Percentiles rank a stretch among this genome's conserved stretches.
phyloP scores from a whole-genome alignment of 768 basidiomycete species.

The Glaciozyma martinii region DNA sequence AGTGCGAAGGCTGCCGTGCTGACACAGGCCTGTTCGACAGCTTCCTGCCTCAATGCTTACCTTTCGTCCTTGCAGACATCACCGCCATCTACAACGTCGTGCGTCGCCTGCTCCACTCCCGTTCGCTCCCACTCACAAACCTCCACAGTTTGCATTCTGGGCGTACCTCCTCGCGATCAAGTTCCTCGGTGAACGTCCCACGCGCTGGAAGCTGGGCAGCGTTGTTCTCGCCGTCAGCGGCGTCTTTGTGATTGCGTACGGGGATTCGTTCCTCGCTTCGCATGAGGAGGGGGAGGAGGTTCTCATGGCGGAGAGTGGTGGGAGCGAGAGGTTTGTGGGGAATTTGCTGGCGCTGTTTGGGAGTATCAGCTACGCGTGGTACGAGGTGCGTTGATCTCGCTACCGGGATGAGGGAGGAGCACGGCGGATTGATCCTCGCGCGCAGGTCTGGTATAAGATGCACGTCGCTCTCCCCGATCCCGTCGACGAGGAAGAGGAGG shows the following conservation, averaged over 20 bases:
- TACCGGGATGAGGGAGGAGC: not conserved
- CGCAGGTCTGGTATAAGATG: slow-evolving; percentile 33
- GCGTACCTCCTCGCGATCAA: slow-evolving; percentile 73
- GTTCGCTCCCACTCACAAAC: slow-evolving; percentile 39
- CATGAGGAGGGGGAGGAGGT: slow-evolving; percentile 8
- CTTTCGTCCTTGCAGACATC: slow-evolving; percentile 3
- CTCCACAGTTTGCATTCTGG: slow-evolving; percentile 80
- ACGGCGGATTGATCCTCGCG: not conserved
- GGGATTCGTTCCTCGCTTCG: slow-evolving; percentile 35
- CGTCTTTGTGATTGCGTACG: slow-evolving; percentile 71
- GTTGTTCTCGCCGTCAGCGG: slow-evolving; percentile 74
- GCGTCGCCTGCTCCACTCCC: slow-evolving; percentile 6
- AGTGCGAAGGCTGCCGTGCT: no score
- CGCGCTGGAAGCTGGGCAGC: slow-evolving; percentile 55
- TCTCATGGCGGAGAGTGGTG: slow-evolving; percentile 28
- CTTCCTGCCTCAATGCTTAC: no score
- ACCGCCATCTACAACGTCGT: slow-evolving; percentile 31
- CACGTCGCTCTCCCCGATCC: slow-evolving; percentile 24
- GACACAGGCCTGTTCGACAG: no score
- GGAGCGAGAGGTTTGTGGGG: slow-evolving; percentile 17
- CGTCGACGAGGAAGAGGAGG: slow-evolving; percentile 20
- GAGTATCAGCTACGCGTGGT: slow-evolving; percentile 22
- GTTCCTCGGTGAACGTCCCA: slow-evolving; percentile 50
- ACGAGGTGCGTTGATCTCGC: slow-evolving; percentile 18
- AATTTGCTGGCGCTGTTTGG: slow-evolving; percentile 28